Evolutionary conservation across 495 filamentous ascomycete genomes (phyloP), one percentile per base, ranked within the genome.

Genomic region (Xylaria castorea): DNA sequence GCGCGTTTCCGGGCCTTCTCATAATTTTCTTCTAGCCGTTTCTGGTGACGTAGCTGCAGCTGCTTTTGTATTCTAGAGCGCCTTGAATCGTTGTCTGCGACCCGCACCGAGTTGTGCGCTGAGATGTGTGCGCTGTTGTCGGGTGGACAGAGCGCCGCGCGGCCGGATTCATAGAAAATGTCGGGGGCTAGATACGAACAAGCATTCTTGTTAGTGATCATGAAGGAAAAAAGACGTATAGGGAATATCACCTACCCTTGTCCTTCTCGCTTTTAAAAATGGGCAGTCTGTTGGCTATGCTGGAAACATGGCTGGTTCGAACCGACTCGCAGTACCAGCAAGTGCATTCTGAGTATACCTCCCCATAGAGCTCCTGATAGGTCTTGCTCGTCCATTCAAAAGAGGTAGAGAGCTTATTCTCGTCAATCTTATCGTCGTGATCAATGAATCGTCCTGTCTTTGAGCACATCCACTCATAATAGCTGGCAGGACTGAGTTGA

Each of bases 321-420:
- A 92, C 89, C 27, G 91, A 78, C 76, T 96, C 93, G 82, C 94
- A 97, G 78, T 94, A 95, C 93, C 94, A 97, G 81, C 94, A 97
- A 5, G 90, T 94, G 77, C 94, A 97, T 80, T 93, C 91, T 38
- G 87, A 91, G 80, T 96, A 97, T 34, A 92, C 86, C 71, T 91
- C 87, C 9, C 84, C 82, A 75, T 85, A 90, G 22, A 81, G 83
- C 44, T 90, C 88, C 74, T 91, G 85, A 79, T 94, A 97, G 14
- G 76, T 81, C 75, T 89, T 91, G 78, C 83, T 88, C 0, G 94
- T 97, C 90, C 91, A 93, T 77, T 89, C 89, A 74, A 97, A 95
- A 53, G 85, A 85, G 18, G 81, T 81, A 61, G 86, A 88, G 36
- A 97, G 85, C 27, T 82, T 82, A 51, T 76, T 82, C 68, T 92